Percentiles rank a stretch among this genome's conserved stretches.
Conservation (phyloP, 768 basidiomycete species). For the Hydnomerulius pinastri region DNA sequence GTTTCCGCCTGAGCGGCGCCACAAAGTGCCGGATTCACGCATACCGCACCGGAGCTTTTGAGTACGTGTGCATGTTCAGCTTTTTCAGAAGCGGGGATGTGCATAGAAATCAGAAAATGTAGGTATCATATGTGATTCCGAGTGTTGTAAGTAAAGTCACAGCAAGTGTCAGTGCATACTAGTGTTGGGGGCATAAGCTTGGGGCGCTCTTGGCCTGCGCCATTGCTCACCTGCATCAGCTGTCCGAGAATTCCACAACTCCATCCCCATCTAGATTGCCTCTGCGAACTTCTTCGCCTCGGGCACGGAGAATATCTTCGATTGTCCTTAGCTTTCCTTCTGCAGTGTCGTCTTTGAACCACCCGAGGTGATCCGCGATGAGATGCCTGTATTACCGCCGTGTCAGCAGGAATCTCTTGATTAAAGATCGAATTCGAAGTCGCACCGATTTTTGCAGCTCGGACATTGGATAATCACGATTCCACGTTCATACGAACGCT, state of each 20-base stretch:
- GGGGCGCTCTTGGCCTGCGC: background rate
- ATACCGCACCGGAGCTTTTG: too few relatives aligned
- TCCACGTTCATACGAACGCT: constrained; percentile 81
- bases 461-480: constrained; percentile 93
- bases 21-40: too few relatives aligned
- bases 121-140: constrained; percentile 12
- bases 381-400: constrained; percentile 63
- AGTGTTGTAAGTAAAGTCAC: background rate
- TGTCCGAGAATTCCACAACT: constrained; percentile 54
- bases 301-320: constrained; percentile 77
- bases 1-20: too few relatives aligned
- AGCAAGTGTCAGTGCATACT: background rate
- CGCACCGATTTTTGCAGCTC: constrained; percentile 82
- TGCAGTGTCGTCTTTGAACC: constrained; percentile 85
- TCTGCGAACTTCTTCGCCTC: constrained; percentile 73
- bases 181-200: background rate
- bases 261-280: constrained; percentile 50
- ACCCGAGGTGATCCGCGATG: constrained; percentile 88
- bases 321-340: constrained; percentile 75
- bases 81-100: background rate
- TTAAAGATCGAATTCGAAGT: constrained; percentile 2
- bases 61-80: too few relatives aligned
- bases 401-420: background rate
- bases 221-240: constrained; percentile 13
- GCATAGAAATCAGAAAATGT: background rate